A percentile compares a stretch with the other conserved stretches of the same genome.
Evolutionary conservation across 208 protist genomes (phyloP).

Genomic region (Trichomonas tenax): DNA sequence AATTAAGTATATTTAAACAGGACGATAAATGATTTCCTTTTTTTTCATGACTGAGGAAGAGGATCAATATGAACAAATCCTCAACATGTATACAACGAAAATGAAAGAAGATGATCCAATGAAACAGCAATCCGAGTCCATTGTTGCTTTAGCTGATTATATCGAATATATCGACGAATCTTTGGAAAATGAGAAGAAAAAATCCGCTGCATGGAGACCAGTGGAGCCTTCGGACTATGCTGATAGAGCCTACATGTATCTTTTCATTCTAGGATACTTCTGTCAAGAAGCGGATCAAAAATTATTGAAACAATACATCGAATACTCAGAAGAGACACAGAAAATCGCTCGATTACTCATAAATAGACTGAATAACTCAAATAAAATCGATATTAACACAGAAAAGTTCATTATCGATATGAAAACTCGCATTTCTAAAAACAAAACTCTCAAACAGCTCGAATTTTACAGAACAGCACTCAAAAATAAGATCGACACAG

Average conservation of each 20-base stretch:
- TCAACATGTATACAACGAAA: not conserved
- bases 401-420: not conserved
- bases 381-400: not conserved
- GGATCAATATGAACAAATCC: not conserved
- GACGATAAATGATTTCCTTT: too few species aligned
- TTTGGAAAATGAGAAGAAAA: not conserved
- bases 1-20: too few species aligned
- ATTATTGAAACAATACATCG: not conserved
- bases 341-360: not conserved
- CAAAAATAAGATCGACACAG: not conserved
- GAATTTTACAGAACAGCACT: not conserved
- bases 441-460: not conserved
- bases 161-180: not conserved
- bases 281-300: not conserved
- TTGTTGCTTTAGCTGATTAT: not conserved
- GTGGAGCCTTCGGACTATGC: not conserved
- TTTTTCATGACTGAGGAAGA: not conserved
- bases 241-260: not conserved
- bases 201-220: not conserved
- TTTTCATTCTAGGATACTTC: not conserved
- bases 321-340: not conserved
- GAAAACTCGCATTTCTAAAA: not conserved
- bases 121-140: not conserved
- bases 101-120: not conserved
- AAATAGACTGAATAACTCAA: not conserved